Evolutionary conservation across 495 filamentous ascomycete genomes (phyloP), one percentile per base, ranked within the genome.

Genomic region (Bacidia rubella): DNA sequence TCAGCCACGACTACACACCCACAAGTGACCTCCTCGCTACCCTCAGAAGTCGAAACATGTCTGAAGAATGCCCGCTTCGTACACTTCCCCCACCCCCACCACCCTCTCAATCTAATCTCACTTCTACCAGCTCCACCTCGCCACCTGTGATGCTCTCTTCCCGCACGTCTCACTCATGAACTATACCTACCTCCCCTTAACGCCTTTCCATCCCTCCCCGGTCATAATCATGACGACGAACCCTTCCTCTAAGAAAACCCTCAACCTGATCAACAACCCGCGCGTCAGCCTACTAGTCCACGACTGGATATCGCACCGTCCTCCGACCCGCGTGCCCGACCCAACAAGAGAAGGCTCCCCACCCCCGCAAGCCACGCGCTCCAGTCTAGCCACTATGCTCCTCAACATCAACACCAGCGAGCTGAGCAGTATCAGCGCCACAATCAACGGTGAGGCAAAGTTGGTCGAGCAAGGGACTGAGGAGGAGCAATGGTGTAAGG

Each of bases 131-230:
- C 88, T 98, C 53, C 93, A 98, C 66, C 82, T 98, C 26, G 90
- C 92, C 57, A 98, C 92, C 52, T 90, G 82, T 66, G 77, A 76
- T 64, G 74, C 79, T 60, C 80, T 90, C 64, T 77, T 78, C 60
- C 92, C 92, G 15, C 92, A 98, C 69, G 85, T 97, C 64, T 90
- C 87, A 23, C 80, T 98, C 57, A 98, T 98, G 92, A 95, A 94
- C 70, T 98, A 96, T 72, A 96, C 92, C 62, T 98, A 95, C 71
- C 85, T 98, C 49, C 84, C 90, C 17, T 79, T 76, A 0, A 86
- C 86, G 4, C 86, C 88, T 17, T 90, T 80, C 68, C 76, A 79
- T 29, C 61, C 76, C 27, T 70, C 74, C 50, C 87, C 86, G 20
- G 80, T 80, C 51, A 90, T 95, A 57, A 82, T 95, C 67, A 94